Base-by-base conservation (phyloP, 2,329 filamentous ascomycete genomes). In the Cytospora paraplurivora region DNA sequence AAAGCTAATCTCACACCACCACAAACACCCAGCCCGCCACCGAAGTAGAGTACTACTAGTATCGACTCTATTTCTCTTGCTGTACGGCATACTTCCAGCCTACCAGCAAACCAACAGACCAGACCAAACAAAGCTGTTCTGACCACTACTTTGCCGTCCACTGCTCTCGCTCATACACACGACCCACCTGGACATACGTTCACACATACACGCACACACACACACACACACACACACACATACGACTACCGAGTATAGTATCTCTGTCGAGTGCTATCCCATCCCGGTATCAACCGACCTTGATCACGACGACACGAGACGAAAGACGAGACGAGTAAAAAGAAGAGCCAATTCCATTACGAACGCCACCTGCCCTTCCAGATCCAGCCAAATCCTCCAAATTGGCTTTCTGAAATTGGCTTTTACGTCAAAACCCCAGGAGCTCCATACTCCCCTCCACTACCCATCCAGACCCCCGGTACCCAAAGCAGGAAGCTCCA, bases 271-370 rank as follows among this genome's bases (percentile, higher is more conserved):
- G 35, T 37, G 35, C 35, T 13, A 37, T 27, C 27, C 27, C 27
- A 13, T 37, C 8, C 35, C 35, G 12, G 35, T 37, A 13, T 13
- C 38, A 6, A 47, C 11, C 44, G n/a, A 11, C 44, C 44, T 47
- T 21, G 44, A 47, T 47, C 44, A 47, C 44, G 44, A 47, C 44
- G 44, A 47, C 44, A 47, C 44, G 44, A 47, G 44, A 21, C n/a
- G n/a, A 47, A 47, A 47, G 44, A 47, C 44, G 44, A 47, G 44
- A 47, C 44, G 44, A 47, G n/a, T 12, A n/a, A 10, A 47, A 27
- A 27, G 27, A 27, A 27, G 27, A 47, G n/a, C 21, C 44, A 47
- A 21, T 47, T 47, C 44, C 17, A 10, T 15, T 21, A 12, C 19
- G n/a, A 19, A 47, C 44, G 44, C 44, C 44, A 21, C n/a, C 10